Base-by-base conservation (phyloP, 805 yeast genomes). In the Suhomyces sp. region DNA sequence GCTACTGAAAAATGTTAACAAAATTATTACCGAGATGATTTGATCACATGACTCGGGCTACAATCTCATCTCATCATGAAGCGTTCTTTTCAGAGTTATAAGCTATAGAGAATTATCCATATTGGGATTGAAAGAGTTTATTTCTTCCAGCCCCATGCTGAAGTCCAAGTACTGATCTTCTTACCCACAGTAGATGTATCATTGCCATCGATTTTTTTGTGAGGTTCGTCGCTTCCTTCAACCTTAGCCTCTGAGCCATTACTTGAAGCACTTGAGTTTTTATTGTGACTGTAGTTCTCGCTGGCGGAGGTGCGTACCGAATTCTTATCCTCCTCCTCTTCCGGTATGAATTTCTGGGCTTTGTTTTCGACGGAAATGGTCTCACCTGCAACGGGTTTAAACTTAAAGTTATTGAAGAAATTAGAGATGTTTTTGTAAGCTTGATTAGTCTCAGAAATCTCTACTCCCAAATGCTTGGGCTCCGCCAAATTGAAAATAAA, bases 401-500 rank as follows among this genome's bases (percentile, higher is more conserved):
- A 48, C 35, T 31, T 55, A 43, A 47, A 52, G 19, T 29, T 55
- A 43, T 49, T 66, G 51, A 69, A 65, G 48, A 69, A 64, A 51
- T 57, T 63, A 6, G 65, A 50, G 6, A 69, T 55, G 45, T 60
- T 49, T 37, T 62, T 56, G 50, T 52, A 56, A 6, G 47, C 53
- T 49, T 41, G 57, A 22, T 27, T 52, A 44, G 44, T 37, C 24
- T 53, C 58, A 22, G 47, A 46, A 48, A 65, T 55, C 12, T 55
- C 64, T 12, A 57, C 59, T 4, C 70, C 72, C 15, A 73, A 54
- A 55, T 75, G 80, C 39, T 67, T 56, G 4, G 80, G 79, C 40
- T 66, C 71, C 17, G 70, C 62, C 55, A 75, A 75, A 53, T 75
- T 75, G 62, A 75, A 75, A 12, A 75, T 65, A 53, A 75, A 74